Evolutionary conservation across 2,329 filamentous ascomycete species (phyloP).

Genomic region (Botrytis fabae): DNA sequence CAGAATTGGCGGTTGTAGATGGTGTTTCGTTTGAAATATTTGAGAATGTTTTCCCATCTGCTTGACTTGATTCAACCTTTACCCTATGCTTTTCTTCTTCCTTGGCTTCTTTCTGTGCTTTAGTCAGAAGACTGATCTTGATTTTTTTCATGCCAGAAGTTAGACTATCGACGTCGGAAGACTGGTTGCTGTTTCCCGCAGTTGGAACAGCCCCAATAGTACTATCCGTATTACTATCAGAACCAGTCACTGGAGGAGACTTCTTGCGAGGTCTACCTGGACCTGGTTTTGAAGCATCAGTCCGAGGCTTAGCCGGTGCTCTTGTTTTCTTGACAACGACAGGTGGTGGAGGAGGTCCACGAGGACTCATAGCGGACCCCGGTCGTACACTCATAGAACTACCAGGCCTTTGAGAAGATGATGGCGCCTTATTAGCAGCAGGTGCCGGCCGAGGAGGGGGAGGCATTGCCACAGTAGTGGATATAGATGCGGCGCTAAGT

Average conservation of each 20-base stretch:
- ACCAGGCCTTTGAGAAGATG: constrained; percentile 42
- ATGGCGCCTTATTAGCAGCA: constrained; percentile 33
- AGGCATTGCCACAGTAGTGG: constrained; percentile 42
- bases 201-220: constrained; percentile 18
- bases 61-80: constrained; percentile 6
- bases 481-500: constrained; percentile 47
- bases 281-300: constrained; percentile 40
- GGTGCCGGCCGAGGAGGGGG: constrained; percentile 30
- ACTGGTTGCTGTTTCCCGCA: constrained; percentile 17
- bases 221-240: constrained; percentile 1
- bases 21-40: constrained; percentile 20
- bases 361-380: constrained; percentile 47
- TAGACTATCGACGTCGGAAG: constrained; percentile 53
- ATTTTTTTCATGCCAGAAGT: constrained; percentile 62
- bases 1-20: neutral
- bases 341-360: constrained; percentile 41
- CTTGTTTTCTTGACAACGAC: constrained; percentile 62
- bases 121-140: constrained; percentile 58
- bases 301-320: constrained; percentile 47
- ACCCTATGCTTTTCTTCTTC: constrained; percentile 38
- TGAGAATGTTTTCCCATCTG: constrained; percentile 26
- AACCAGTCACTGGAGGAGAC: constrained; percentile 34
- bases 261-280: constrained; percentile 34
- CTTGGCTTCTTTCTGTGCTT: constrained; percentile 57
- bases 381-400: constrained; percentile 48